Conservation (phyloP, 2,329 filamentous ascomycete species). For the Exophiala spinifera region DNA sequence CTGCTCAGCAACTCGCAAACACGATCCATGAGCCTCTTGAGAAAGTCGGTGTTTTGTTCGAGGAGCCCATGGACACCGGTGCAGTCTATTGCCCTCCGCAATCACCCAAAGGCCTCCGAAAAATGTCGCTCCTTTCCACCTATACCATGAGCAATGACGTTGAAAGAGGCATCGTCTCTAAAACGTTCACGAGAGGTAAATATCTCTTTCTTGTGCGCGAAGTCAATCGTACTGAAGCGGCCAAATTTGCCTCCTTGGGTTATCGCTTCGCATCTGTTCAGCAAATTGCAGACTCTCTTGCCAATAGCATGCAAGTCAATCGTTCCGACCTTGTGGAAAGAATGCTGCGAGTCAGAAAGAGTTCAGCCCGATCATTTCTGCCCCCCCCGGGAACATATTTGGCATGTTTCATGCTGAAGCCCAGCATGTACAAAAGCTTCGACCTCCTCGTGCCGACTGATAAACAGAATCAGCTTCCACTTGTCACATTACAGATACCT, state of each 20-base stretch:
- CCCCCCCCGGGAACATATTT: conserved; percentile 40
- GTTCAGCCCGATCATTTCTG: conserved; percentile 34
- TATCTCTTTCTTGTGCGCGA: conserved; percentile 75
- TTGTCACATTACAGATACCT: conserved; percentile 53
- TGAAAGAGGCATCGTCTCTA: conserved; percentile 15
- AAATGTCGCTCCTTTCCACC: conserved; percentile 28
- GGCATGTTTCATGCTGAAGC: conserved; percentile 43
- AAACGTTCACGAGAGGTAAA: conserved; percentile 54
- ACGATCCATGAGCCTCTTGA: conserved; percentile 62
- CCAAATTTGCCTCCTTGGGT: conserved; percentile 65
- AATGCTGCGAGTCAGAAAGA: conserved; percentile 63
- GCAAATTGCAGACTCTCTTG: conserved; percentile 67
- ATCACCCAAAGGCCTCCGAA: conserved; percentile 11
- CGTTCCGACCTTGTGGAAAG: conserved; percentile 58
- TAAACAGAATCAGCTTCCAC: conserved; percentile 60
- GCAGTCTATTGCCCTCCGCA: conserved; percentile 18
- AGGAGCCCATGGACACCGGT: conserved; percentile 70
- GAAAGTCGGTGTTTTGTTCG: conserved; percentile 67
- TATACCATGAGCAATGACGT: conserved; percentile 39
- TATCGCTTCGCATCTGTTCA: conserved; percentile 72
- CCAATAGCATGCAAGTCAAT: conserved; percentile 71
- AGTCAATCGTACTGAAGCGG: conserved; percentile 57
- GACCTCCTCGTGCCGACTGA: conserved; percentile 60
- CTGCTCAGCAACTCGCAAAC: conserved; percentile 69
- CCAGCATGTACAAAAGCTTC: conserved; percentile 56